A percentile compares a stretch with the other conserved stretches of the same genome.
Evolutionary conservation across 306 rosid species (phyloP).

Genomic region (Trichosanthes cucumerina): DNA sequence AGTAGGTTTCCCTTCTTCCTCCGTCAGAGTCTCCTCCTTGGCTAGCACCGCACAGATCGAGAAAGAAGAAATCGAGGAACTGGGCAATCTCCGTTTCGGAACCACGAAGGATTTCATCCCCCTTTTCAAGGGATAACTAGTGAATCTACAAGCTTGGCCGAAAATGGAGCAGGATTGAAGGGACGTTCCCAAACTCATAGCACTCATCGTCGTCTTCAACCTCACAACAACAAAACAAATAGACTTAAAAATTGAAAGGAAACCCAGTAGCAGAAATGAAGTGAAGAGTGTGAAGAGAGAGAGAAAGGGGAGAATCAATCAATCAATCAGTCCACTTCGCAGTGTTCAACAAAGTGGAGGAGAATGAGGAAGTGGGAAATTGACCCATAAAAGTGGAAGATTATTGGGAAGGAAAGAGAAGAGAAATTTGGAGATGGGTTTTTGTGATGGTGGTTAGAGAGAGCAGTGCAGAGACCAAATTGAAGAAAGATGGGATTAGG

Average conservation of each 20-base stretch:
- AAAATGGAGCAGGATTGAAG: conserved; percentile 4
- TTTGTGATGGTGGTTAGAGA: background rate
- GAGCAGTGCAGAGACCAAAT: background rate
- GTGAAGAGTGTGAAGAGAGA: too few species aligned
- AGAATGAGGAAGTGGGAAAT: background rate
- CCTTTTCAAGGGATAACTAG: background rate
- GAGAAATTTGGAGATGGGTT: background rate
- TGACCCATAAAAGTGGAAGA: background rate
- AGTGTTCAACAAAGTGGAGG: background rate
- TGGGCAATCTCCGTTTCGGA: background rate
- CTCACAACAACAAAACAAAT: background rate
- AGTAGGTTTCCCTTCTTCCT: background rate
- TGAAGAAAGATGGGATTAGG: background rate
- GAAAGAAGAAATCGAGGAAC: background rate
- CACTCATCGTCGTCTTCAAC: background rate
- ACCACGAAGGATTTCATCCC: background rate
- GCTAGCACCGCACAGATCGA: background rate
- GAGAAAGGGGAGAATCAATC: background rate
- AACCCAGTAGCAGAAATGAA: background rate
- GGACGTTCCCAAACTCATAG: background rate
- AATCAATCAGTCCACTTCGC: background rate
- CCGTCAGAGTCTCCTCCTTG: background rate
- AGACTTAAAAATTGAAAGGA: background rate
- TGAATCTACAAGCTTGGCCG: background rate
- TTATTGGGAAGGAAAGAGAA: too few species aligned